Evolutionary conservation across 192 early-diverging fungal genomes (phyloP).

Genomic region (Coemansia reversa): DNA sequence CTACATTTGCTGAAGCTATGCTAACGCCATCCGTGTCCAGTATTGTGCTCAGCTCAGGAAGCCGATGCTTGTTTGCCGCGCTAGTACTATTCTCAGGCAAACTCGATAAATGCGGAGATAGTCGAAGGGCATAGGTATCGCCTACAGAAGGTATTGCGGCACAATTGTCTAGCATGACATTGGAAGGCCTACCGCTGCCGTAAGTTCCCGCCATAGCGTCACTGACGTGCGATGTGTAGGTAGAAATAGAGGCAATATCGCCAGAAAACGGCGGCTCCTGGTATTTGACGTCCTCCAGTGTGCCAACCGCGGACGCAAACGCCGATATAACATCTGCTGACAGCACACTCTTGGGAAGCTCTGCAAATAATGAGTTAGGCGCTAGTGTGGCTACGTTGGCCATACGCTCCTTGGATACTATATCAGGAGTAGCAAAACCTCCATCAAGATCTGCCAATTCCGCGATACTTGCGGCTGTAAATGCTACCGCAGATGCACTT

Average conservation of each 20-base stretch:
- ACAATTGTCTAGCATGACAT: background rate
- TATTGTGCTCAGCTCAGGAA: background rate
- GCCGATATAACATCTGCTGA: conserved; percentile 11
- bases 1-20: background rate
- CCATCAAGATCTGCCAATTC: conserved; percentile 23
- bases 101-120: background rate
- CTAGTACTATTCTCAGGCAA: background rate
- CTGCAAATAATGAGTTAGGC: background rate
- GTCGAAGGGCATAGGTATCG: background rate
- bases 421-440: background rate
- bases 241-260: background rate
- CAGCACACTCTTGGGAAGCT: background rate
- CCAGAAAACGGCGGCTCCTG: background rate
- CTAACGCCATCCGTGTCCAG: background rate
- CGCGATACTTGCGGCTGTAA: conserved; percentile 37
- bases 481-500: conserved; percentile 7
- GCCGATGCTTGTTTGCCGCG: background rate
- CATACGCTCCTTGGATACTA: background rate
- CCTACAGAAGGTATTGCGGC: background rate
- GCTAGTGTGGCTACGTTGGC: conserved; percentile 1
- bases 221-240: background rate
- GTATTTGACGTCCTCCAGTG: background rate
- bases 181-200: background rate
- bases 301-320: conserved; percentile 13
- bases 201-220: background rate